Evolutionary conservation across 192 early-diverging fungal species (phyloP), one percentile per base, ranked within the genome.

Genomic region (Geranomyces variabilis): DNA sequence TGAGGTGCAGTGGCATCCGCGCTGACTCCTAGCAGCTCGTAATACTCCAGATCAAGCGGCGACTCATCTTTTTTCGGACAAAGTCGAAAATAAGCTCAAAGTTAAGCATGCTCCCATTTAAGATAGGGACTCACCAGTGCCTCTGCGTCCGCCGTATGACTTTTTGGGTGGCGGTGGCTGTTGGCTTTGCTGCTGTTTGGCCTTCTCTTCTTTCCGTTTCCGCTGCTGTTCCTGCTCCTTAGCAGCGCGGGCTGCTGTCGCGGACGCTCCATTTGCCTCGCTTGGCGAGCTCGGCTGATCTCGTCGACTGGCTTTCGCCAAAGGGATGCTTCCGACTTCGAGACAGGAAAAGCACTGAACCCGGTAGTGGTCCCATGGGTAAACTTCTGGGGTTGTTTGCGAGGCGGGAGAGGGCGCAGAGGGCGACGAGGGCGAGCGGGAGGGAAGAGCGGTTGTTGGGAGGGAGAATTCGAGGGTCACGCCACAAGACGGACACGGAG

Each of bases 21-120:
- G 6, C 81, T 57, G 7, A 97, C 90, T 17, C 88, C 91, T 29
- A 99, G 84, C 56, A 93, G 75, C 61, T 97, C 94, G 79, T 99
- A 99, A 77, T 94, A 92, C 30, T 78, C 71, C 24, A 71, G 24
- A 26, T 79, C 74, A 19, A 69, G 15, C 7, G 74, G 74, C 6
- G 72, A 41, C 48, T 75, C 74, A 75, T 92, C 93, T 83, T 77
- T 19, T 5, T 53, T 53, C 19, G 19, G 24, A 53, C 4, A 9
- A 53, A 17, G 15, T 41, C 69, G 0, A 13, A 71, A 24, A 41
- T 41, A 41, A 41, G 36, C 36, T 3, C 36, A 10, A 41, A 41
- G 36, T 41, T 41, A 41, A 41, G 10, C 36, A 10, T 41, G 10
- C 36, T 3, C 36, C 10, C 10, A 7, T 41, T 41, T 41, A 41